Base-by-base conservation (phyloP, 306 rosid genomes). In the Geum urbanum region DNA sequence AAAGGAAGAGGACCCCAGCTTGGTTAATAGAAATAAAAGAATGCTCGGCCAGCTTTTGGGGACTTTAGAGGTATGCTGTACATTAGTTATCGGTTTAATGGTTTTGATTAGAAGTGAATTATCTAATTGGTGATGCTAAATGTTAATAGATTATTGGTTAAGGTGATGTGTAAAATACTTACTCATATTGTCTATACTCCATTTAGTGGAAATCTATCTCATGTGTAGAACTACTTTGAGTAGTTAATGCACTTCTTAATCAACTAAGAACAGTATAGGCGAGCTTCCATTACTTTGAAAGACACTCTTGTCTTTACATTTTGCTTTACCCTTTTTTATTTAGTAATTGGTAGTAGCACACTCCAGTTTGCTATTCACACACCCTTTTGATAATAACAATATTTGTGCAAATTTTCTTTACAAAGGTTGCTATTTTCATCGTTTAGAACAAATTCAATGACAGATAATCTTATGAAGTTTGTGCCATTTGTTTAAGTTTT, bases 11-110 rank as follows among this genome's bases (percentile, higher is more conserved):
- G 98, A 92, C 70, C 98, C 98, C 56, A 86, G 88, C 74, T 76
- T 92, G 88, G 94, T 92, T 78, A 90, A 82, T 80, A 84, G 98
- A 87, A 92, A 92, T 60, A 92, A 63, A 72, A 88, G 98, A 84
- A 90, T 92, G 98, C 79, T 92, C 76, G 98, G 98, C 48, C 97
- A 90, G 83, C 96, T 92, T 80, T 72, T 90, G 83, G 98, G 98
- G 41, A 92, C 97, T 65, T 72, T 92, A 64, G 98, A 92, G 98
- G 98, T 90, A 82, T 53, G 72, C 63, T 37, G 44, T 57, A 20
- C 48, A 51, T 18, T 44, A 8, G n/a, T 72, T 43, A 59, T 75
- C n/a, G 27, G 27, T 32, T 32, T 32, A 32, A 32, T 71, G 65
- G 40, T 69, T 41, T 6, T 69, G 9, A 41, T 39, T 22, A 19